A percentile compares a stretch with the other conserved stretches of the same genome.
Conservation (phyloP, 2,329 filamentous ascomycete genomes). For the Chaetomium olivaceum region DNA sequence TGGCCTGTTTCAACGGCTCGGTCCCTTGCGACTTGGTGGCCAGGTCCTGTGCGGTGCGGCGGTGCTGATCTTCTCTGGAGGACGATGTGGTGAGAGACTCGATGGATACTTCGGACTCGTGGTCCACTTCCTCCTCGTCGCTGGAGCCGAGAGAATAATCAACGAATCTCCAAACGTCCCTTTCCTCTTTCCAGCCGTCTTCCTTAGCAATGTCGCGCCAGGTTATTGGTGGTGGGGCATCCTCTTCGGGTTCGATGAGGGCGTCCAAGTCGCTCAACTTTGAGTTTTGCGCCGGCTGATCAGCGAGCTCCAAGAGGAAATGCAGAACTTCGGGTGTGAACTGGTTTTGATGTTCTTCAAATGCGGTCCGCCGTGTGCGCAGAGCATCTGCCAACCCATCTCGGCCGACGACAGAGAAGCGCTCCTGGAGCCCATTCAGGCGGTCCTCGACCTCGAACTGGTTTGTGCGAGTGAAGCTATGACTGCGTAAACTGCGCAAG, state of each 20-base stretch:
- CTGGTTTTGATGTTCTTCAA: constrained; percentile 47
- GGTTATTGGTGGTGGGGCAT: constrained; percentile 54
- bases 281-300: constrained; percentile 73
- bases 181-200: constrained; percentile 69
- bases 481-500: constrained; percentile 53
- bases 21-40: constrained; percentile 35
- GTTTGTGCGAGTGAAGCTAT: constrained; percentile 66
- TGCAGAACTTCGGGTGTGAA: constrained; percentile 80
- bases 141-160: constrained; percentile 69
- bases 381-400: constrained; percentile 77
- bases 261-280: constrained; percentile 63
- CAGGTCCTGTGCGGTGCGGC: constrained; percentile 27
- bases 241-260: constrained; percentile 48
- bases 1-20: constrained; percentile 38
- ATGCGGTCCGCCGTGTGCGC: constrained; percentile 39
- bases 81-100: constrained; percentile 42
- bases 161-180: constrained; percentile 69
- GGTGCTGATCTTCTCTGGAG: constrained; percentile 34
- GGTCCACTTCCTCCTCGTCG: constrained; percentile 51
- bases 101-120: constrained; percentile 38
- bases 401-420: constrained; percentile 76
- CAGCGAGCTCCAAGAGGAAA: constrained; percentile 76
- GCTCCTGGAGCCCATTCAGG: constrained; percentile 76
- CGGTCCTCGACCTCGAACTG: constrained; percentile 70
- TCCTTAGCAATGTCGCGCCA: constrained; percentile 80